These are phyloP conservation scores for Malus hybrid DNA, from an alignment of 331 rosid genomes.

Conservation along the genomic window DNA sequence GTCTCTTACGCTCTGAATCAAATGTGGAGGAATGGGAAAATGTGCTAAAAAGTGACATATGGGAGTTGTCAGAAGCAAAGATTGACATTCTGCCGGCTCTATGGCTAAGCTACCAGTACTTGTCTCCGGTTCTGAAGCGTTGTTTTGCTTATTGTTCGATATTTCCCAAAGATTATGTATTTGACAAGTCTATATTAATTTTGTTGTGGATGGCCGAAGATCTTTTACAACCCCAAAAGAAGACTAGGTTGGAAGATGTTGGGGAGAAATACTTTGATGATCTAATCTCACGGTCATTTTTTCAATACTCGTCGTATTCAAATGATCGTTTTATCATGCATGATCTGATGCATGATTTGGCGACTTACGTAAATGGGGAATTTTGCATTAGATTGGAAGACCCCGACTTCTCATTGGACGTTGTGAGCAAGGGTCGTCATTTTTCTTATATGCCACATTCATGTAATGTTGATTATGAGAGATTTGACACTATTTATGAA, in stretches of 20 bases:
- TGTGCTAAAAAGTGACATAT: background rate
- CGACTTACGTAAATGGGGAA: background rate
- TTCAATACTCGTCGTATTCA: background rate
- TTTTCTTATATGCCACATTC: background rate
- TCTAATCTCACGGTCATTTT: background rate
- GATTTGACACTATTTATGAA: background rate
- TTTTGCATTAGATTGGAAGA: slow-evolving; percentile 1
- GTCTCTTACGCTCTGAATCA: background rate
- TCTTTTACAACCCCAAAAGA: background rate
- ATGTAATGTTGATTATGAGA: background rate
- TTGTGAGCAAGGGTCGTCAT: background rate
- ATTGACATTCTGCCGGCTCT: background rate
- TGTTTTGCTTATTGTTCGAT: background rate
- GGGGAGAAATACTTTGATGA: background rate
- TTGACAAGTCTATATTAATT: background rate
- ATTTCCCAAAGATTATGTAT: background rate
- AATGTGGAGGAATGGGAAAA: background rate
- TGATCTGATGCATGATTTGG: slow-evolving; percentile 1
- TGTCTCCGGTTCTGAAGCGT: background rate
- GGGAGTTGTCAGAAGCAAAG: background rate
- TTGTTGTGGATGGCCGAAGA: background rate
- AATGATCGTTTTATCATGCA: background rate
- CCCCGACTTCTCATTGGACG: background rate
- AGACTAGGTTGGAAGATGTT: background rate
- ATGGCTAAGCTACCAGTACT: background rate